Base-by-base conservation (phyloP, 331 rosid genomes). In the Malus hybrid region DNA sequence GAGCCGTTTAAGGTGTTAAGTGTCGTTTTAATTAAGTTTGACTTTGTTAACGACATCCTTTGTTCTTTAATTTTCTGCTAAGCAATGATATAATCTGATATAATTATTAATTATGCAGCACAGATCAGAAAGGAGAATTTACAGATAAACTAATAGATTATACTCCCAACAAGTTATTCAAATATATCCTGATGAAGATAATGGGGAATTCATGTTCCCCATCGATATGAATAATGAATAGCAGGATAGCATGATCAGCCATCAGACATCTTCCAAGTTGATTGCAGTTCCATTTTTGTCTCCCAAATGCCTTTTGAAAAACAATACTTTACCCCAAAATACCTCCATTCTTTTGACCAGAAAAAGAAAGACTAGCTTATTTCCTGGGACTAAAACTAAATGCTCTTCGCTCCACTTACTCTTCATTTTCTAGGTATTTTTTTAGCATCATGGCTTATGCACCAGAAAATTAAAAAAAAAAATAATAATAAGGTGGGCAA, bases 331-430 rank as follows among this genome's bases (percentile, higher is more conserved):
- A 16, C 55, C 80, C 72, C 52, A 39, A 59, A 71, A 83, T 78
- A 80, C 83, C 20, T 79, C 72, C 67, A 80, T 70, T 42, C 78
- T 85, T 85, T 85, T 83, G 84, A 83, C 89, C 76, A 39, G 28
- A 42, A 42, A 76, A 67, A 55, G 19, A 62, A 73, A 61, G 20
- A 62, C 1, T 19, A 72, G 14, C 27, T 39, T 39, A 71, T 71
- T 18, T 65, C 66, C 6, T 14, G 66, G 16, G 76, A 72, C 52
- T 42, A 42, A 42, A 4, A 16, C 57, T 32, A 55, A 72, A 14
- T 60, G 69, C 44, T 18, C 59, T 60, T 29, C 65, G 1, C 59
- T 73, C 19, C 5, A 36, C 56, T 59, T 52, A 18, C 0, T 5
- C 56, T 44, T 28, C 22, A 4, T 28, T 60, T 73, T 60, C 62